Percentiles rank a stretch among this genome's conserved stretches.
These are phyloP conservation scores for Colletotrichum sp. DNA, from an alignment of 2,329 filamentous ascomycete genomes.

Conservation along the genomic window DNA sequence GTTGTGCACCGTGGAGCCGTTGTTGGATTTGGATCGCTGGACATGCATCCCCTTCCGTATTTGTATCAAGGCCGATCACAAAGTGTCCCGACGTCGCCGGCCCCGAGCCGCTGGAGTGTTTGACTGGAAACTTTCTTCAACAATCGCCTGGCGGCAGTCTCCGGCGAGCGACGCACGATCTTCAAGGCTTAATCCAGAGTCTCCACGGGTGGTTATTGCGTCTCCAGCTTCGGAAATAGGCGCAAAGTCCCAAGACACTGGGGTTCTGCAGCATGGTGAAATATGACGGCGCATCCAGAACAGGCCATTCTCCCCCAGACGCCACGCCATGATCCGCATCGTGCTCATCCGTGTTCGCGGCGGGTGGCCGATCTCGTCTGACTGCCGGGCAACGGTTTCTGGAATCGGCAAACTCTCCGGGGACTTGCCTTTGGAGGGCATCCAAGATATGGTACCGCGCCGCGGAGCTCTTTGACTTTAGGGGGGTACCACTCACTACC, in stretches of 20 bases:
- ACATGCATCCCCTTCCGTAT: background rate
- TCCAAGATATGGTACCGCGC: background rate
- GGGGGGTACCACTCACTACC: background rate
- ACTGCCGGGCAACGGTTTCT: slow-evolving; percentile 9
- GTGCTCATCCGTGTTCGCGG: background rate
- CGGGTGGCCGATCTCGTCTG: slow-evolving; percentile 10
- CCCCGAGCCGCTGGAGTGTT: background rate
- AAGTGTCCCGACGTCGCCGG: background rate
- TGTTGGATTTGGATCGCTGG: background rate
- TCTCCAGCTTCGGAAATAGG: background rate
- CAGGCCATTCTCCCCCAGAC: slow-evolving; percentile 8
- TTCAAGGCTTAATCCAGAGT: background rate
- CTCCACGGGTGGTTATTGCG: background rate
- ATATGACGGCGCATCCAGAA: slow-evolving; percentile 8
- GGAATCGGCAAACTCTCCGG: slow-evolving; percentile 2
- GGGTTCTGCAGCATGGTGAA: background rate
- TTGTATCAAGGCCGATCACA: background rate
- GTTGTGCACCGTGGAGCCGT: background rate
- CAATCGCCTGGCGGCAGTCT: background rate
- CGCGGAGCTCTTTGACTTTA: background rate
- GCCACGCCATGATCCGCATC: slow-evolving; percentile 8
- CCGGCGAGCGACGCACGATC: background rate
- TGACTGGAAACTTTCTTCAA: background rate
- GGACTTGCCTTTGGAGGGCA: background rate
- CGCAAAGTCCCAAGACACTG: background rate